phyloP scores from a whole-genome alignment of 768 basidiomycete species.

The Suillus subalutaceus region DNA sequence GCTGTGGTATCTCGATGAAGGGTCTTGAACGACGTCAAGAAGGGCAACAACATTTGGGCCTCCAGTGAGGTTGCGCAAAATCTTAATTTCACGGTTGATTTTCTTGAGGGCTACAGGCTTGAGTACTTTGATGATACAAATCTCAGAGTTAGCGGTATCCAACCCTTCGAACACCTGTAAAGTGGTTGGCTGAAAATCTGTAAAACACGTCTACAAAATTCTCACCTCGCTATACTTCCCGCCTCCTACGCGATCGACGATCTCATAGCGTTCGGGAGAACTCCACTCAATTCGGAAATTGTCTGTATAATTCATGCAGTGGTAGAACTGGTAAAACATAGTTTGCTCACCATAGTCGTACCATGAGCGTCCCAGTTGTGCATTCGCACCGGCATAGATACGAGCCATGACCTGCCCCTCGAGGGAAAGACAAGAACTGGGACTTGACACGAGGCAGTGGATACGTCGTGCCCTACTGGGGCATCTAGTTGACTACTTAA shows the following conservation, averaged over 20 bases:
- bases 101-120: constrained; percentile 70
- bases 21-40: constrained; percentile 70
- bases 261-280: constrained; percentile 66
- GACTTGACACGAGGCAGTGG: constrained; percentile 21
- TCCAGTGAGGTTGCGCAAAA: constrained; percentile 67
- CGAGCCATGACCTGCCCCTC: constrained; percentile 42
- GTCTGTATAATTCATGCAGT: constrained; percentile 37
- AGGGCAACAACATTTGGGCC: constrained; percentile 71
- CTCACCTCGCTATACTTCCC: constrained; percentile 69
- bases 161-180: constrained; percentile 62
- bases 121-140: constrained; percentile 69
- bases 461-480: constrained; percentile 22
- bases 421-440: constrained; percentile 20
- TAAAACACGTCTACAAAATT: not conserved
- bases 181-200: not conserved
- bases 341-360: constrained; percentile 58
- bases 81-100: constrained; percentile 77
- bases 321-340: not conserved
- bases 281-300: constrained; percentile 67
- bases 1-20: constrained; percentile 61
- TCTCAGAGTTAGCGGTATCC: constrained; percentile 55
- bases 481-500: constrained; percentile 24
- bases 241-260: constrained; percentile 62
- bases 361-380: constrained; percentile 58
- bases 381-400: constrained; percentile 61